phyloP scores from a whole-genome alignment of 2,329 filamentous ascomycete species.

The Aspergillus awamori region DNA sequence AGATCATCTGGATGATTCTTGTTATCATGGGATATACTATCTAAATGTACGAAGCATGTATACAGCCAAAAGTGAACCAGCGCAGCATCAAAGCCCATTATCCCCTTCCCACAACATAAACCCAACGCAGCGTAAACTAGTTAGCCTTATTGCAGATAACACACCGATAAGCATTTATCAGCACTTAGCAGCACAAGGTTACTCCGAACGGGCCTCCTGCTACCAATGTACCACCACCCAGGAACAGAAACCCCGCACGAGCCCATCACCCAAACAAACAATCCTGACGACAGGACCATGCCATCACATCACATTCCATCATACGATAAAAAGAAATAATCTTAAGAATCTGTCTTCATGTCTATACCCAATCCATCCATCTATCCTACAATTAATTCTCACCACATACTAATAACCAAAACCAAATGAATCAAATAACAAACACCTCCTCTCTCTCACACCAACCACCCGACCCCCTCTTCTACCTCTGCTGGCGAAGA shows the following conservation, averaged over 20 bases:
- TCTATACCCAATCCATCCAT: neutral
- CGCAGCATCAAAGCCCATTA: neutral
- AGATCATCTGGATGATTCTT: constrained; percentile 16
- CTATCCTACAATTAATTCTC: neutral
- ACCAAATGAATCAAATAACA: neutral
- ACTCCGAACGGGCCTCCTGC: neutral
- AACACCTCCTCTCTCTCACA: neutral
- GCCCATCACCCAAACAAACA: neutral
- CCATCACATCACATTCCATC: neutral
- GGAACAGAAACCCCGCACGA: constrained; percentile 1
- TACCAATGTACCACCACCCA: neutral
- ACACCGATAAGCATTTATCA: no score
- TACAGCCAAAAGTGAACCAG: neutral
- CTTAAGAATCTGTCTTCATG: no score
- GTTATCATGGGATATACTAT: neutral
- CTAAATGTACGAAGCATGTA: constrained; percentile 1
- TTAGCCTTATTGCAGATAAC: neutral
- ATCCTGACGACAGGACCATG: neutral
- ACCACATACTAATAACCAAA: neutral
- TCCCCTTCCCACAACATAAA: neutral
- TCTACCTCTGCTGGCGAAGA: constrained; percentile 40
- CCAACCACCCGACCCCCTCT: constrained; percentile 27
- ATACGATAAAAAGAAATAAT: neutral
- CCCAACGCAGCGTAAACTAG: neutral
- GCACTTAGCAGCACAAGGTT: neutral